Conservation (phyloP, 2,329 filamentous ascomycete genomes). For the Thielaviopsis ethacetica region DNA sequence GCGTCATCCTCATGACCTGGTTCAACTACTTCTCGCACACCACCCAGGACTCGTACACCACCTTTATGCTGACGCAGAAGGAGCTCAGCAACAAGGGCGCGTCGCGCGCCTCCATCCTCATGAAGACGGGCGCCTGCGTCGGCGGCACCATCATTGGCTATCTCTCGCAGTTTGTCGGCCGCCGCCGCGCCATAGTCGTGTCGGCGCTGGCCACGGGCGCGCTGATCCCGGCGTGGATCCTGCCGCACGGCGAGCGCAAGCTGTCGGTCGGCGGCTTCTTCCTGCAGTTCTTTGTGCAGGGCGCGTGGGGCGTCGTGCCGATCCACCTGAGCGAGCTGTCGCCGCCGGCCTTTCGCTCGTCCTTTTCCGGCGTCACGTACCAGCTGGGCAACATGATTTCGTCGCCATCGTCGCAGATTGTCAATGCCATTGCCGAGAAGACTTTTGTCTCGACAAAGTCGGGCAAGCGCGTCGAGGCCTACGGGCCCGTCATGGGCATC, state of each 20-base stretch:
- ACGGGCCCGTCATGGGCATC: constrained; percentile 60
- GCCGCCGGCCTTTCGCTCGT: constrained; percentile 55
- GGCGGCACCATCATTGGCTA: constrained; percentile 62
- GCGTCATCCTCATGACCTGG: constrained; percentile 63
- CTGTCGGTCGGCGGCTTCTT: constrained; percentile 56
- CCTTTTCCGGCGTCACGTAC: constrained; percentile 58
- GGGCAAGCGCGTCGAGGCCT: constrained; percentile 47
- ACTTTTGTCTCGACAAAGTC: constrained; percentile 35
- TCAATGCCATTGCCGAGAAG: constrained; percentile 55
- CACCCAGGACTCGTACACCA: constrained; percentile 67
- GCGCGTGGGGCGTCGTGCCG: constrained; percentile 61
- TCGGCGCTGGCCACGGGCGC: constrained; percentile 41
- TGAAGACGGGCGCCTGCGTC: constrained; percentile 63
- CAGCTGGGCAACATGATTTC: constrained; percentile 63
- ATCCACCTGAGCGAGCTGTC: constrained; percentile 66
- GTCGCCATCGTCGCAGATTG: constrained; percentile 56
- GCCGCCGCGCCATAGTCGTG: constrained; percentile 49
- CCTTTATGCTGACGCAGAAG: constrained; percentile 61
- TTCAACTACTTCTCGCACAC: constrained; percentile 64
- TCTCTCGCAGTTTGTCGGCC: constrained; percentile 57
- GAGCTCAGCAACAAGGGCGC: constrained; percentile 46
- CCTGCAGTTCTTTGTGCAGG: constrained; percentile 64
- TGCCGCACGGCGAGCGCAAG: constrained; percentile 40
- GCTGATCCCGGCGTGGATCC: constrained; percentile 55
- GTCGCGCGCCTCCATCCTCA: constrained; percentile 61